phyloP scores from a whole-genome alignment of 164 flowering plant species.

The Stephania yunnanensis region DNA sequence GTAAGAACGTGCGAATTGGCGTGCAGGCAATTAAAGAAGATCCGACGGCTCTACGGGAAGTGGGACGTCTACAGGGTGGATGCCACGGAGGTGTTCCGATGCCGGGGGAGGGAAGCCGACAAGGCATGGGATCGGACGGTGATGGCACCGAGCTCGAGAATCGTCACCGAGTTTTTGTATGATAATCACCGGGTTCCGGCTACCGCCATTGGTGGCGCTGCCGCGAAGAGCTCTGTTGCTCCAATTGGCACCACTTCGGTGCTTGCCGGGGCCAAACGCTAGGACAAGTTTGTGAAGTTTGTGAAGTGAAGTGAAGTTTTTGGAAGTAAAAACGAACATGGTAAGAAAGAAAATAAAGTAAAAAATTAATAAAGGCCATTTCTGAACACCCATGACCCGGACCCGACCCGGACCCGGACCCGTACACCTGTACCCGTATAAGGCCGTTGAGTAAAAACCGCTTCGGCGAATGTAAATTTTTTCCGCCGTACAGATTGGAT shows the following conservation, averaged over 20 bases:
- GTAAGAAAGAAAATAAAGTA: neutral
- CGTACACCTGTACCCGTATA: neutral
- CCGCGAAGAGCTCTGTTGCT: neutral
- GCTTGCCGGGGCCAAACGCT: slow-evolving; percentile 5
- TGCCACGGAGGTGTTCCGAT: slow-evolving; percentile 54
- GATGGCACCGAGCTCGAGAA: slow-evolving; percentile 28
- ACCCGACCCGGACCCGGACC: neutral
- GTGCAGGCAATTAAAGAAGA: slow-evolving; percentile 48
- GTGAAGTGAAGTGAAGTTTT: too few species aligned
- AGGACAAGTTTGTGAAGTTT: neutral
- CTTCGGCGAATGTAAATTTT: neutral
- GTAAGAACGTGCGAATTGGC: slow-evolving; percentile 50
- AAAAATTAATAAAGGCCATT: neutral
- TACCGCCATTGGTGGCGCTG: neutral
- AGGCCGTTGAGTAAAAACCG: neutral
- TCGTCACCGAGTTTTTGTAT: slow-evolving; percentile 39
- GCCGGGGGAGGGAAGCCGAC: slow-evolving; percentile 30
- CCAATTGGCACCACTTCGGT: neutral
- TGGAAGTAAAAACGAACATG: too few species aligned
- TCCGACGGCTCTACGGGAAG: slow-evolving; percentile 36
- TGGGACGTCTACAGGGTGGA: slow-evolving; percentile 54
- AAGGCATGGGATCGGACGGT: slow-evolving; percentile 58
- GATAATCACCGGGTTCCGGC: neutral
- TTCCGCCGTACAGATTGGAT: slow-evolving; percentile 1
- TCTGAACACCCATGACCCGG: neutral